These are phyloP conservation scores for Verruconis gallopava DNA, from an alignment of 2,329 filamentous ascomycete species.

Conservation along the genomic window DNA sequence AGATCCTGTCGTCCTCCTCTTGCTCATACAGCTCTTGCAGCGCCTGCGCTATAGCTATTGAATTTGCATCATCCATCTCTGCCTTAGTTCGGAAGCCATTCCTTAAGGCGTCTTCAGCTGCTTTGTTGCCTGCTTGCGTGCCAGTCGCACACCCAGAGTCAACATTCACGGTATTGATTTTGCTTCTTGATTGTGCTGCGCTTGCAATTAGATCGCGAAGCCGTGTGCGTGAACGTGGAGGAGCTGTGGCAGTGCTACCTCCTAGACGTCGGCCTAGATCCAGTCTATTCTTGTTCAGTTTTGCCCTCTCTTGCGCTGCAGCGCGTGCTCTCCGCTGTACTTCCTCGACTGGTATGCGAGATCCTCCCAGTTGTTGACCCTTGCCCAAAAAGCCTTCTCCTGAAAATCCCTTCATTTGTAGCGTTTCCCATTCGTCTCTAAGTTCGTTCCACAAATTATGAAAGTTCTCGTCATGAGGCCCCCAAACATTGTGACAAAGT, in stretches of 20 bases:
- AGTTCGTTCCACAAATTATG: constrained; percentile 81
- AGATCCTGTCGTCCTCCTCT: constrained; percentile 42
- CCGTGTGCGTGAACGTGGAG: background rate
- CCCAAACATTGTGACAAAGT: constrained; percentile 73
- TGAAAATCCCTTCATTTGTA: constrained; percentile 71
- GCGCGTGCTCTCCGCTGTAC: constrained; percentile 60
- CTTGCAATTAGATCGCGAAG: constrained; percentile 4
- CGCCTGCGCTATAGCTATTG: constrained; percentile 72
- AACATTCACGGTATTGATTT: background rate
- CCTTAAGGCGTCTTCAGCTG: constrained; percentile 41
- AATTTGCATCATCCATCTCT: constrained; percentile 80
- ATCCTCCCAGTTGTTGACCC: constrained; percentile 56
- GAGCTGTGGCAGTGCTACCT: background rate
- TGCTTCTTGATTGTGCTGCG: background rate
- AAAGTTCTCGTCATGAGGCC: constrained; percentile 72
- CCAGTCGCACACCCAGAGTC: constrained; percentile 62
- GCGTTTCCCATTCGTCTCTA: constrained; percentile 67
- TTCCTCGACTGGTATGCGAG: constrained; percentile 52
- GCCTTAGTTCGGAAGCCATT: constrained; percentile 73
- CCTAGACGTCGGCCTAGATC: constrained; percentile 3
- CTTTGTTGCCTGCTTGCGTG: constrained; percentile 48
- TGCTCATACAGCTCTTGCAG: constrained; percentile 78
- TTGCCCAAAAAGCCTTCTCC: constrained; percentile 76
- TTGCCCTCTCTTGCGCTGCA: constrained; percentile 58
- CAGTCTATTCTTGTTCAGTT: constrained; percentile 31